Evolutionary conservation across 306 rosid genomes (phyloP).

Genomic region (Inga leiocalycina): DNA sequence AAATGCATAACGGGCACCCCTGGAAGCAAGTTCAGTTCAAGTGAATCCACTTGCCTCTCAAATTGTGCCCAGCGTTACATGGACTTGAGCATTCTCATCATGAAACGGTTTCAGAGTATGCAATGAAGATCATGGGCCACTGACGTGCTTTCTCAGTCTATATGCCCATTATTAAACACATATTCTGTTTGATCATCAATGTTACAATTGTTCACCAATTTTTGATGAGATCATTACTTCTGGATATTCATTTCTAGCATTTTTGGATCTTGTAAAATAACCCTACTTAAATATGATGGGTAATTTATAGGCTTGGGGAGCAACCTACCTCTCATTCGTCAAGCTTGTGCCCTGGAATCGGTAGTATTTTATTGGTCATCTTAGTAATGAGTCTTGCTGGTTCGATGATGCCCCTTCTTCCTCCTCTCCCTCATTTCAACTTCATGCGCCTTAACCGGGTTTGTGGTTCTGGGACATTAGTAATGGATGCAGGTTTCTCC

Average conservation of each 20-base stretch:
- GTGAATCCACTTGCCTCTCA: conserved; percentile 63
- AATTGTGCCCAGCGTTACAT: conserved; percentile 72
- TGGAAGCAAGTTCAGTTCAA: conserved; percentile 74
- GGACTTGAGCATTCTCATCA: conserved; percentile 61
- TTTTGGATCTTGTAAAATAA: not conserved
- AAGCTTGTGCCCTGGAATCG: not conserved
- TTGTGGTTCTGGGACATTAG: too few relatives aligned
- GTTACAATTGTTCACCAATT: conserved; percentile 24
- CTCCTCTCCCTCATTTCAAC: too few relatives aligned
- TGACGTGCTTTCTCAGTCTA: conserved; percentile 9
- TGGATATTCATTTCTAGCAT: conserved; percentile 16
- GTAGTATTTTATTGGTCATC: not conserved
- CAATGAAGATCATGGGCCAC: conserved; percentile 47
- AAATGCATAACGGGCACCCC: conserved; percentile 73
- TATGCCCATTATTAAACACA: conserved; percentile 13
- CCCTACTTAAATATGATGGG: not conserved
- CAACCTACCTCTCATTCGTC: not conserved
- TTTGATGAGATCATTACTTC: conserved; percentile 21
- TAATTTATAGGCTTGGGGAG: not conserved
- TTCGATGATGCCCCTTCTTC: too few relatives aligned
- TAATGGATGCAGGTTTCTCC: too few relatives aligned
- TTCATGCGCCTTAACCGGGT: too few relatives aligned
- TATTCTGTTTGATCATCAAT: conserved; percentile 9
- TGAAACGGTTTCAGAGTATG: conserved; percentile 68
- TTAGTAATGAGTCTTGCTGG: not conserved